Evolutionary conservation across 306 rosid genomes (phyloP), one percentile per base, ranked within the genome.

Genomic region (Purshia tridentata): DNA sequence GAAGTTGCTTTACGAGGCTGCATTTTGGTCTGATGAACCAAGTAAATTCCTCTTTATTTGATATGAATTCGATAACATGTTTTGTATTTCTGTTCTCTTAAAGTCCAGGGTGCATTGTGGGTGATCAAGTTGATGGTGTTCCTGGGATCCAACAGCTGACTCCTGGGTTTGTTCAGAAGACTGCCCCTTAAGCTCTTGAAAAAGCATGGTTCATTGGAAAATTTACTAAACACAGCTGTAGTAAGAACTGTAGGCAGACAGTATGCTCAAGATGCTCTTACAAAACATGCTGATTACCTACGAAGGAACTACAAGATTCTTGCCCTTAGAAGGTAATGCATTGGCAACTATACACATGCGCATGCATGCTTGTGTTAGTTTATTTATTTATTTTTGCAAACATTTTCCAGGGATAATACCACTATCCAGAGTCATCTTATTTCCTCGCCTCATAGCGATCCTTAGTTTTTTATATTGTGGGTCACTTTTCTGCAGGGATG

Each of bases 121-220:
- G 98, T 9, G 97, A 94, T 72, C 88, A 86, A 75, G 91, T 83
- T 70, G 98, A 94, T 45, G 94, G 98, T 2, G 96, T 94, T 81
- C 98, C 98, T 14, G 96, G 98, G 48, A 94, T 94, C 86, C 98
- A 94, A 69, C 89, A 88, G 18, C 62, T 94, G 59, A 96, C 81
- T 56, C 98, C 98, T 67, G 91, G 84, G 69, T 94, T 94, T 82
- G 97, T 97, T 66, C 81, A 90, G 82, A 94, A 91, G 81, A 91
- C 98, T 83, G 95, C 98, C 74, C 74, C 50, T 89, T 39, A 91
- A 89, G 83, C 98, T 94, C 79, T 85, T 94, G 62, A 80, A 85
- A 71, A 94, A 89, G 84, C 95, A 94, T 6, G 97, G 95, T 41
- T 84, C 97, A 6, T 81, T 94, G 90, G 96, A 94, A 76, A 80